Evolutionary conservation across 495 filamentous ascomycete genomes (phyloP), one percentile per base, ranked within the genome.

Genomic region (Annulohypoxylon nitens): DNA sequence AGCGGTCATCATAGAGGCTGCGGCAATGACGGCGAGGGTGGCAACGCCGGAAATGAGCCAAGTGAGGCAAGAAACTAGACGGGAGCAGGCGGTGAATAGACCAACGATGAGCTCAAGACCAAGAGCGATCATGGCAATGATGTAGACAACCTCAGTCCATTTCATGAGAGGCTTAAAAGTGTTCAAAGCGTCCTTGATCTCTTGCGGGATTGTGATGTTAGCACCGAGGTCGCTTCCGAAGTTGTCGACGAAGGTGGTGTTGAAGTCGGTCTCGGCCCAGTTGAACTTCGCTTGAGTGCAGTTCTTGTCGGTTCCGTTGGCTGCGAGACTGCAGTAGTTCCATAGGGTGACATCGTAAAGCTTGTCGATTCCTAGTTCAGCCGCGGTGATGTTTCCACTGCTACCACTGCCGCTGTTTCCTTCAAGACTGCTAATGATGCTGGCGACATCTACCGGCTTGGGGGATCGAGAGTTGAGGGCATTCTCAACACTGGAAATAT

Each of bases 331-430:
- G 85, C 96, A 98, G 88, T 94, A 98, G 78, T 92, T 91, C 92
- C 92, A 97, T 30, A 99, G 85, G 69, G 88, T 88, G 78, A 97
- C 86, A 59, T 89, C 86, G 87, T 98, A 98, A 76, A 90, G 88
- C 80, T 97, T 90, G 61, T 84, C 86, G 48, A 98, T 84, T 25
- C 86, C 84, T 26, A 90, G 83, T 9, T 90, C 83, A 1, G 78
- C 64, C 25, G 88, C 85, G 10, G 83, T 84, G 68, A 89, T 79
- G 75, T 85, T 86, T 51, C 37, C 53, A 76, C 70, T 53, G 12
- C 26, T 23, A 8, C 41, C 64, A 4, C 62, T 57, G 12, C 26
- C 14, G 6, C 39, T 63, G 5, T 55, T 57, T 16, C 64, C 59
- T 23, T 53, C 55, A 6, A 74, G 12, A 12, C 63, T 45, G 78